Evolutionary conservation across 345 rosid species (phyloP), one percentile per base, ranked within the genome.

Genomic region (Diplotaxis tenuifolia): DNA sequence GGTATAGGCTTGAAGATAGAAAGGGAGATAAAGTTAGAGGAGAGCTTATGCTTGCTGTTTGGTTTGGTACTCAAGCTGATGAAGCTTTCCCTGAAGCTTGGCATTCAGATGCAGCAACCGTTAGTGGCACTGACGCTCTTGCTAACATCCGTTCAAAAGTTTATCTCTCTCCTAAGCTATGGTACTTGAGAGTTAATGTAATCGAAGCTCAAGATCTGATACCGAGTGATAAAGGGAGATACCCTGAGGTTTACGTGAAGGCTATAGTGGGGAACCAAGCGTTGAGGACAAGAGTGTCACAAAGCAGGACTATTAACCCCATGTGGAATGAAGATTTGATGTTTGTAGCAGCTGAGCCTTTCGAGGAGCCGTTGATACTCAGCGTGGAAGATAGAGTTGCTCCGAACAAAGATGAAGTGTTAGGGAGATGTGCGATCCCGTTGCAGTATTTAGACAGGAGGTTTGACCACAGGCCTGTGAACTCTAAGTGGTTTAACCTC

Each of bases 61-160:
- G 98, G 98, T 88, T 89, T 87, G 98, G 98, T 52, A 93, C 96
- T 52, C 97, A 90, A 77, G 97, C 98, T 4, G 98, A 93, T 75
- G 98, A 93, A 77, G 97, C 97, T 10, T 93, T 93, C 75, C 96
- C 97, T 28, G 98, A 93, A 42, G 97, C 97, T 6, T 93, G 98
- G 96, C 97, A 93, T 67, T 93, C 98, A 0, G 98, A 93, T 84
- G 97, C 98, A 0, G 97, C 96, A 3, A 75, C 92, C 1, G 88
- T 93, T 22, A 86, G 87, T 67, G 97, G 97, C 15, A 68, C 78
- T 12, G 98, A 93, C 55, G 87, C 85, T 45, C 85, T 93, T 63
- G 89, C 95, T 0, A 90, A 90, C 77, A 84, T 93, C 60, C 84
- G 98, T 1, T 93, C 97, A 0, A 93, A 93, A 82, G 97, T 93